Evolutionary conservation across 495 filamentous ascomycete genomes (phyloP).

Genomic region (Trichocladium uniseriatum): DNA sequence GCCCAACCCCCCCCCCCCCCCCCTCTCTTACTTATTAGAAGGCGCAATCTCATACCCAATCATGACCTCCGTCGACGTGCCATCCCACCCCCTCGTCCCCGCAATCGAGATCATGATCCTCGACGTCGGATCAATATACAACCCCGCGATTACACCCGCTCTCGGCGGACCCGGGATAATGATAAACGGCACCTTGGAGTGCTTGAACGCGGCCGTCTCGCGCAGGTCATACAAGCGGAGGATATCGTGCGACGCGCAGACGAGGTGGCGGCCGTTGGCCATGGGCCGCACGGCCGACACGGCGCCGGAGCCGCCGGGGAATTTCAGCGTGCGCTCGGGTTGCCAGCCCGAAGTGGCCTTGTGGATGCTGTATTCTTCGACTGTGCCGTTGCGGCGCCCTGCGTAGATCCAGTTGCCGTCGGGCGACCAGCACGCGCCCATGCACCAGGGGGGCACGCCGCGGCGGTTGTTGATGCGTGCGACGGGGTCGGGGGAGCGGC

Average conservation of each 20-base stretch:
- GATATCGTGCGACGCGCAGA: conserved; percentile 94
- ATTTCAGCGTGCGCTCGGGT: conserved; percentile 75
- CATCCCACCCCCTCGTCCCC: conserved; percentile 93
- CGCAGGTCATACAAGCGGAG: conserved; percentile 83
- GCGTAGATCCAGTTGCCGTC: conserved; percentile 94
- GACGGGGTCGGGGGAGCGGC: conserved; percentile 64
- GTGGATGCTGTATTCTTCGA: conserved; percentile 88
- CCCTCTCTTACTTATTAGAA: not conserved
- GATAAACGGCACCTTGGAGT: conserved; percentile 80
- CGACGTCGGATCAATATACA: conserved; percentile 82
- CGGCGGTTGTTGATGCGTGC: conserved; percentile 62
- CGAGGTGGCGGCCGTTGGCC: conserved; percentile 86
- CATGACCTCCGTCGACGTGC: conserved; percentile 79
- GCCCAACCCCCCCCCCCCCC: too few relatives aligned
- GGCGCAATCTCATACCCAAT: conserved; percentile 80
- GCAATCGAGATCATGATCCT: conserved; percentile 83
- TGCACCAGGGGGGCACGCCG: conserved; percentile 89
- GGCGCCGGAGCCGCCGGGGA: conserved; percentile 79
- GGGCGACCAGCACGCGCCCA: conserved; percentile 94
- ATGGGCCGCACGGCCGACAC: conserved; percentile 82
- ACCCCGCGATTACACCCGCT: conserved; percentile 74
- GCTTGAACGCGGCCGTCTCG: conserved; percentile 53
- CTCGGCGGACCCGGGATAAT: conserved; percentile 87
- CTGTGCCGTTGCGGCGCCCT: conserved; percentile 83
- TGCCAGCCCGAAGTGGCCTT: conserved; percentile 56